Percentiles rank a stretch among this genome's conserved stretches.
Conservation (phyloP, 1,284 basidiomycete species). For the Microbotryomycetes sp. region DNA sequence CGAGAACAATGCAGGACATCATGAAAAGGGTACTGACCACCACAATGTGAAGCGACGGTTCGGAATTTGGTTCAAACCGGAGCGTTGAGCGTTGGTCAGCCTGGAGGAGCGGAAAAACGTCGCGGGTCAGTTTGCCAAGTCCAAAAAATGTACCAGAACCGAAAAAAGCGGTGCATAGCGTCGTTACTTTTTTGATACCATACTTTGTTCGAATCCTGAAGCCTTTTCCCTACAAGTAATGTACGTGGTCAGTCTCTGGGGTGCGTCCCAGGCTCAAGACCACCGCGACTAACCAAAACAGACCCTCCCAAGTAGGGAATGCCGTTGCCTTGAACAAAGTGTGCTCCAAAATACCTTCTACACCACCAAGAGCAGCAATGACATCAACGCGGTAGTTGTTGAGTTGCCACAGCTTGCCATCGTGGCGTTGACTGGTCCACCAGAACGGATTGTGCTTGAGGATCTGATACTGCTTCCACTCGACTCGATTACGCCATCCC, state of each 20-base stretch:
- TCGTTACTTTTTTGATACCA: slow-evolving; percentile 43
- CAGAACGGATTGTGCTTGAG: slow-evolving; percentile 87
- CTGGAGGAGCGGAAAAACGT: not conserved
- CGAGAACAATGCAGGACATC: not conserved
- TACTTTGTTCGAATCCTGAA: slow-evolving; percentile 32
- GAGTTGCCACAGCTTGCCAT: slow-evolving; percentile 95
- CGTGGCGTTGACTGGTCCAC: slow-evolving; percentile 98
- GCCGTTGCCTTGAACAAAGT: slow-evolving; percentile 77
- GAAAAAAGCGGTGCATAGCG: no score
- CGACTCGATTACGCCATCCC: slow-evolving; percentile 64
- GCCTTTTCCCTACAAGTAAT: slow-evolving; percentile 77
- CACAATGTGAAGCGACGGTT: slow-evolving; percentile 98
- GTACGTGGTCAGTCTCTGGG: slow-evolving; percentile 17
- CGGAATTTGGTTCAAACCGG: slow-evolving; percentile 95
- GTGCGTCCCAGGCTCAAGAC: no score
- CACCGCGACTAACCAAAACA: slow-evolving; percentile 49
- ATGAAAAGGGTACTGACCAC: slow-evolving; percentile 63
- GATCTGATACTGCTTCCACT: slow-evolving; percentile 97
- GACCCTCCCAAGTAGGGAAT: slow-evolving; percentile 55
- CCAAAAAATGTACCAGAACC: not conserved
- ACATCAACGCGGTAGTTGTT: slow-evolving; percentile 99
- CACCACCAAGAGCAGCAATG: slow-evolving; percentile 96
- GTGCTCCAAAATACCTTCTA: slow-evolving; percentile 95
- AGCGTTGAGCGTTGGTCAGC: slow-evolving; percentile 87
- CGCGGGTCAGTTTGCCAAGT: slow-evolving; percentile 78